Conservation (phyloP, 352 stramenopile genomes). For the Phytopythium vexans region DNA sequence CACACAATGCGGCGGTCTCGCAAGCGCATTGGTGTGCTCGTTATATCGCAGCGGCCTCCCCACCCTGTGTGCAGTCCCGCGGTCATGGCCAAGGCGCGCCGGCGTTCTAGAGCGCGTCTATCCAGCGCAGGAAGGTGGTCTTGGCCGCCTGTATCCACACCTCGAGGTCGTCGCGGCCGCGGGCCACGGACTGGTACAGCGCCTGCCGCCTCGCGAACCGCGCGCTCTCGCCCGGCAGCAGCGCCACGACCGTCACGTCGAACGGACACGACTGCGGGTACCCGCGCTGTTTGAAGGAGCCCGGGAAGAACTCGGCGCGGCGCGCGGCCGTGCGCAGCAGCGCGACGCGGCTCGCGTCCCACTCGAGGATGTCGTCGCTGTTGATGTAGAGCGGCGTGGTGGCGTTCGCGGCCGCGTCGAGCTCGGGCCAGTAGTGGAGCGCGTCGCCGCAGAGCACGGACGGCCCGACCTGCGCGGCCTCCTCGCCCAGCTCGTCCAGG, state of each 20-base stretch:
- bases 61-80: neutral
- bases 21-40: too few relatives aligned
- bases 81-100: too few relatives aligned
- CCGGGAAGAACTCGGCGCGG: constrained; percentile 25
- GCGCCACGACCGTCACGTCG: constrained; percentile 23
- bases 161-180: constrained; percentile 10
- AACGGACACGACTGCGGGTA: constrained; percentile 35
- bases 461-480: neutral
- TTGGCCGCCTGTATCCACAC: neutral
- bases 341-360: constrained; percentile 11
- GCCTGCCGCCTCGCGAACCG: constrained; percentile 16
- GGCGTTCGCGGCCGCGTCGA: constrained; percentile 8
- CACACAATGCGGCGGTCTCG: too few relatives aligned
- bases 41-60: neutral
- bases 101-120: constrained; percentile 2
- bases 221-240: constrained; percentile 14
- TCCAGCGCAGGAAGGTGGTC: neutral
- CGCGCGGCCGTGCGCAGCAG: constrained; percentile 29
- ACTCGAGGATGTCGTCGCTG: constrained; percentile 43
- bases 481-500: neutral
- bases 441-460: constrained; percentile 40
- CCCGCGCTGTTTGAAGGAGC: constrained; percentile 30
- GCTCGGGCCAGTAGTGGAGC: constrained; percentile 36
- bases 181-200: constrained; percentile 18
- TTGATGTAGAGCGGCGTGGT: constrained; percentile 46